Evolutionary conservation across 345 rosid species (phyloP).

Genomic region (Melastoma malabathricum): DNA sequence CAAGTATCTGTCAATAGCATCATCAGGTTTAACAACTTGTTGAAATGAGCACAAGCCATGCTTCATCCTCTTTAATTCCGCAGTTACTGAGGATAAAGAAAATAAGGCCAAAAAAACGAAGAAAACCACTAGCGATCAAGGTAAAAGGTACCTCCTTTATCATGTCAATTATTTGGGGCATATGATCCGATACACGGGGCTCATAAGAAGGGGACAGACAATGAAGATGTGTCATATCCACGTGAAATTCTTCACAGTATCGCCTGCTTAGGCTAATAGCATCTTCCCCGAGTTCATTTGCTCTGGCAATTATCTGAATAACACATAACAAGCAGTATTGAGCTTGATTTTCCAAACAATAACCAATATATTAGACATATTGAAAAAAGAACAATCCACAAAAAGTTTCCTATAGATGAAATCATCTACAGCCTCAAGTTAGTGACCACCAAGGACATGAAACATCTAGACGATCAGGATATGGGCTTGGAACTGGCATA

Average conservation of each 20-base stretch:
- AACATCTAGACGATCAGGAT: too few species aligned
- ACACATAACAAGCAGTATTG: constrained; percentile 30
- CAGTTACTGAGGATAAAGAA: too few species aligned
- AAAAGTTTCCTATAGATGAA: too few species aligned
- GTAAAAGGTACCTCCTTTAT: constrained; percentile 53
- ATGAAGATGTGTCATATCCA: constrained; percentile 63
- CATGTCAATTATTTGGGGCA: constrained; percentile 76
- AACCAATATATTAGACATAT: constrained; percentile 14
- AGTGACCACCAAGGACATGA: too few species aligned
- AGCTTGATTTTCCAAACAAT: constrained; percentile 27
- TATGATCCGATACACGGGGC: constrained; percentile 89
- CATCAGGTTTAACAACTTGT: too few species aligned
- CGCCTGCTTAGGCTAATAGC: constrained; percentile 75
- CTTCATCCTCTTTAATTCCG: too few species aligned
- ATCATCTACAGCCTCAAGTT: too few species aligned
- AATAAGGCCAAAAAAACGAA: background rate
- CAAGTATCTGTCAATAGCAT: constrained; percentile 48
- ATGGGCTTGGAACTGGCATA: too few species aligned
- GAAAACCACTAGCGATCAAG: background rate
- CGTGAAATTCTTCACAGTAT: constrained; percentile 68
- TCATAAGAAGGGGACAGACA: constrained; percentile 76
- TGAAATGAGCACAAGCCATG: too few species aligned
- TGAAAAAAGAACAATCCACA: background rate
- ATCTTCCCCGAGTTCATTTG: constrained; percentile 81
- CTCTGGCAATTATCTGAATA: constrained; percentile 78